phyloP scores from a whole-genome alignment of 257 asterid genomes.

The Agastache rugosa region DNA sequence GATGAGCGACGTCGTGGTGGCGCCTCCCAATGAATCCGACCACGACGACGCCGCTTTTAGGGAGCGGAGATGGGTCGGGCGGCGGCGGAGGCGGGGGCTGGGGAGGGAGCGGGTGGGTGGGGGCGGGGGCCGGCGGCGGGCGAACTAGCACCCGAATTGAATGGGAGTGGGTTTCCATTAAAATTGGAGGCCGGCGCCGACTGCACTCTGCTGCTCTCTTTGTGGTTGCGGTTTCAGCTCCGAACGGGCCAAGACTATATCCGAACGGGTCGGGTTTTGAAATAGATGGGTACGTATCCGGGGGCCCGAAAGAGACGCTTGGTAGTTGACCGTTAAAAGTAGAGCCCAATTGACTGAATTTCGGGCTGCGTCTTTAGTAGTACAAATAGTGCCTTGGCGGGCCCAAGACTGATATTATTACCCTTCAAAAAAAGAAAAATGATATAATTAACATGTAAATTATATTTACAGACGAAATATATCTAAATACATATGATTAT shows the following conservation, averaged over 20 bases:
- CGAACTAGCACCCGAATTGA: conserved; percentile 79
- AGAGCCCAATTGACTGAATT: neutral
- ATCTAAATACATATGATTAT: too few species aligned
- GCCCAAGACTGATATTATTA: too few species aligned
- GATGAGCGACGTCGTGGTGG: conserved; percentile 65
- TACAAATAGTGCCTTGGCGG: too few species aligned
- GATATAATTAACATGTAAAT: too few species aligned
- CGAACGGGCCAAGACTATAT: conserved; percentile 17
- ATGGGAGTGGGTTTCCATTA: conserved; percentile 61
- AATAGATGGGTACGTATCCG: neutral
- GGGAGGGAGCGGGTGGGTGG: conserved; percentile 46
- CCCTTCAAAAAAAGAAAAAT: too few species aligned
- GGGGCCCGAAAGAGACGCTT: neutral
- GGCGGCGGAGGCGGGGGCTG: conserved; percentile 39
- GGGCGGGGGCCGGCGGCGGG: conserved; percentile 61
- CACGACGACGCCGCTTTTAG: conserved; percentile 70
- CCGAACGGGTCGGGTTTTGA: neutral
- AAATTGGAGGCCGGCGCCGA: conserved; percentile 10
- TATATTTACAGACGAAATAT: too few species aligned
- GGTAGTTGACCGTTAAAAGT: too few species aligned
- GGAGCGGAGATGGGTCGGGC: conserved; percentile 37
- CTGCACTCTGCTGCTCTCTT: neutral
- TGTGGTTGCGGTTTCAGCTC: conserved; percentile 2
- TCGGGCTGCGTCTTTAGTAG: neutral
- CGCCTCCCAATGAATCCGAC: conserved; percentile 91